Base-by-base conservation (phyloP, 805 yeast species). In the Metschnikowia amazonensis region DNA sequence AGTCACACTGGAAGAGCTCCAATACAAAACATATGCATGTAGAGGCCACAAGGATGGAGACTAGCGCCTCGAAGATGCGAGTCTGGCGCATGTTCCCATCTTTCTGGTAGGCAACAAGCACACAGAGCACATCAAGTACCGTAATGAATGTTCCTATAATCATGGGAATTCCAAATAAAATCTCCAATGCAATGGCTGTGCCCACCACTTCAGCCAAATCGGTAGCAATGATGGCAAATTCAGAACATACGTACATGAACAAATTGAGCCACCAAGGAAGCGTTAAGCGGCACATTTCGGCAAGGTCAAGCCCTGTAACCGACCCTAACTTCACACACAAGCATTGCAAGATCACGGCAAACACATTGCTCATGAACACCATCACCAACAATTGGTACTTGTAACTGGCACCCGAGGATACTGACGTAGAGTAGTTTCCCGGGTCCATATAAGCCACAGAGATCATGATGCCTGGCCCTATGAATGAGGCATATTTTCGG, bases 131-230 rank as follows among this genome's bases (percentile, higher is more conserved):
- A 60, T 89, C 97, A 2, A 86, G 60, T 1, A 89, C 83, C 0
- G 97, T 89, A 30, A 89, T 62, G 5, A 85, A 51, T 2, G 89
- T 95, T 44, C 97, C 97, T 32, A 75, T 64, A 1, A 81, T 60
- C 46, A 89, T 69, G 0, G 96, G 96, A 9, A 89, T 79, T 1
- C 76, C 73, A 56, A 89, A 82, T 23, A 89, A 63, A 48, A 89
- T 87, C 53, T 87, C 82, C 42, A 89, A 70, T 0, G 96, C 81
- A 39, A 89, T 86, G 9, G 96, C 96, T 3, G 96, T 85, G 2
- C 97, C 97, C 6, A 89, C 92, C 9, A 89, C 96, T 63, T 89
- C 97, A 0, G 97, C 97, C 56, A 89, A 68, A 62, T 89, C 97
- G 0, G 97, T 89, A 8, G 96, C 95, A 29, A 89, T 83, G 50